These are phyloP conservation scores for Trichoderma oligosporum DNA, from an alignment of 2,329 filamentous ascomycete genomes.

Conservation along the genomic window DNA sequence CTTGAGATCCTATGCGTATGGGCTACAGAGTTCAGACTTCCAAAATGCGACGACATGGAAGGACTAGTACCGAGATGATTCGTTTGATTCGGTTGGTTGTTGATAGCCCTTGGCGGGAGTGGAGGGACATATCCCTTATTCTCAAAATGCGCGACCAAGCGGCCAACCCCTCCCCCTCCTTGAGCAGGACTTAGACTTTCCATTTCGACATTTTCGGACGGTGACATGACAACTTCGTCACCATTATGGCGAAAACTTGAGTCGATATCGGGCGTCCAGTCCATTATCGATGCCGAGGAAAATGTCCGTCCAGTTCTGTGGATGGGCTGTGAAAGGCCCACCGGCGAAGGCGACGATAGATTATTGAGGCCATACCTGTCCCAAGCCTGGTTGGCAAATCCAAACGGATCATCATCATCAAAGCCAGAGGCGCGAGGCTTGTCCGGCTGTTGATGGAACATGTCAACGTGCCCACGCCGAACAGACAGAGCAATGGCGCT, in stretches of 20 bases:
- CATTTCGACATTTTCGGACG: conserved; percentile 29
- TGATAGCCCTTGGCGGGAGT: conserved; percentile 35
- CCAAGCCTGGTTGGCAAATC: conserved; percentile 34
- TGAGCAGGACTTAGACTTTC: conserved; percentile 27
- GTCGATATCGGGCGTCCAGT: conserved; percentile 36
- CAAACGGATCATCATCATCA: conserved; percentile 29
- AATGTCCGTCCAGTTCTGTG: conserved; percentile 30
- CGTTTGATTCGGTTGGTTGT: conserved; percentile 28
- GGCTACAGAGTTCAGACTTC: conserved; percentile 27
- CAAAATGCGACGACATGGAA: conserved; percentile 33
- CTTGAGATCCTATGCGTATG: conserved; percentile 31
- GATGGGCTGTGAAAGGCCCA: conserved; percentile 24
- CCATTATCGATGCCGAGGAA: conserved; percentile 33
- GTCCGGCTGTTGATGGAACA: conserved; percentile 37
- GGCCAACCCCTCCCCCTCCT: conserved; percentile 30
- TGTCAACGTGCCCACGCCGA: conserved; percentile 33
- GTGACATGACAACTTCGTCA: conserved; percentile 16
- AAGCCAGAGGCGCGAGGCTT: conserved; percentile 32
- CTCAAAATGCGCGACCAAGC: conserved; percentile 41
- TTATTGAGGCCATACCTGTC: conserved; percentile 31
- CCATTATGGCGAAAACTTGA: conserved; percentile 29
- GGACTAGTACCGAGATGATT: conserved; percentile 28
- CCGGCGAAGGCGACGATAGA: conserved; percentile 23
- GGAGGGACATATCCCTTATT: conserved; percentile 37
- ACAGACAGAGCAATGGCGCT: conserved; percentile 31